phyloP scores from a whole-genome alignment of 306 rosid genomes.

The Heteromeles arbutifolia region DNA sequence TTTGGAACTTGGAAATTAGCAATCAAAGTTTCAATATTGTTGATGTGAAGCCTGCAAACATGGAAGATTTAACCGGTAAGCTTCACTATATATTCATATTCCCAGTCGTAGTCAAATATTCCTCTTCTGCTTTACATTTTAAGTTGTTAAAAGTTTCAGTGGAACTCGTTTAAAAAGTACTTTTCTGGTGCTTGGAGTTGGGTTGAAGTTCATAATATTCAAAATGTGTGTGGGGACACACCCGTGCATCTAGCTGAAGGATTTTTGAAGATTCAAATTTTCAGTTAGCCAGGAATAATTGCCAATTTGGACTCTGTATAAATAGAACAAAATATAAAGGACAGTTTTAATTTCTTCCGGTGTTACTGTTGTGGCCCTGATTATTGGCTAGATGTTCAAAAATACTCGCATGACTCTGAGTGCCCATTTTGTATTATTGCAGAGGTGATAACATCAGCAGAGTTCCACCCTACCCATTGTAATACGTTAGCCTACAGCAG shows the following conservation, averaged over 20 bases:
- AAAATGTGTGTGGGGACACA: neutral
- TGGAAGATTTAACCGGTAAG: constrained; percentile 99
- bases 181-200: constrained; percentile 3
- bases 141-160: neutral
- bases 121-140: neutral
- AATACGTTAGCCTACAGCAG: constrained; percentile 94
- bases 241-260: neutral
- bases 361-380: neutral
- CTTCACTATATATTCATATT: constrained; percentile 7
- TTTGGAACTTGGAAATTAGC: constrained; percentile 98
- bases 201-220: neutral
- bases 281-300: neutral
- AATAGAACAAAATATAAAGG: neutral
- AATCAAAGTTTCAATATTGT: constrained; percentile 96
- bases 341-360: too few species aligned
- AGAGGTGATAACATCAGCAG: constrained; percentile 99
- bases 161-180: neutral
- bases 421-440: constrained; percentile 28
- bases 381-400: neutral
- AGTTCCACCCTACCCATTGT: constrained; percentile 95
- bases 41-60: constrained; percentile 96
- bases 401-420: constrained; percentile 13
- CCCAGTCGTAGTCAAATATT: neutral
- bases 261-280: neutral
- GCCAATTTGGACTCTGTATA: neutral